phyloP scores from a whole-genome alignment of 2,329 filamentous ascomycete species.

The Elsinoe arachidis region DNA sequence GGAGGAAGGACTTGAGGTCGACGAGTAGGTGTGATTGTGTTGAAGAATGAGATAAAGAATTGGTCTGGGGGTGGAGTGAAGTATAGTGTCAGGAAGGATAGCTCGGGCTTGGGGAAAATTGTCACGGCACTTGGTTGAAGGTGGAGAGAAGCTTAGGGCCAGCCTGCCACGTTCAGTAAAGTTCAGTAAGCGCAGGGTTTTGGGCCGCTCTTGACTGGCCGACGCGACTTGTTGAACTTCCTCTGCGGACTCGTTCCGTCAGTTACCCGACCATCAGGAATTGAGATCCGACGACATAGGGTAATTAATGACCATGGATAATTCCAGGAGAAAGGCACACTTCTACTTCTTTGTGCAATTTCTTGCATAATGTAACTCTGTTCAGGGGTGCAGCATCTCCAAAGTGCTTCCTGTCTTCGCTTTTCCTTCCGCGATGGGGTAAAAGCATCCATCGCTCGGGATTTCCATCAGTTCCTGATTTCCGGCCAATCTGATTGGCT shows the following conservation, averaged over 20 bases:
- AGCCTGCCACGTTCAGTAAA: neutral
- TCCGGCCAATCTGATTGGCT: neutral
- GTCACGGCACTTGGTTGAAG: conserved; percentile 9
- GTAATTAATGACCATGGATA: no score
- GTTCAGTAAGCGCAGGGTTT: conserved; percentile 4
- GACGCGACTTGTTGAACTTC: neutral
- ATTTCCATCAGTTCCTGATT: neutral
- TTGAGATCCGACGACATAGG: neutral
- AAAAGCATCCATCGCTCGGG: neutral
- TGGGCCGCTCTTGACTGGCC: neutral
- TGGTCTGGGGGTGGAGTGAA: neutral
- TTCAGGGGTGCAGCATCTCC: no score
- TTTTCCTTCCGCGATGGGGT: neutral
- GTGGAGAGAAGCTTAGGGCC: neutral
- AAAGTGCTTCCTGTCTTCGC: neutral
- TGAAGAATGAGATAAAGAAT: neutral
- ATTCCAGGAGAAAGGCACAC: no score
- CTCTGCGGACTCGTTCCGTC: neutral
- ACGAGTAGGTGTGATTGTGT: neutral
- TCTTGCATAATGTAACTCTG: no score
- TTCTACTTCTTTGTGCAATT: neutral
- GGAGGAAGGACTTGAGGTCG: neutral
- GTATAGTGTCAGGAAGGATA: neutral
- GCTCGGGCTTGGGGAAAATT: conserved; percentile 11
- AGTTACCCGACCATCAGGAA: neutral